Conservation (phyloP, 1,284 basidiomycete genomes). For the Ustilago sp. region DNA sequence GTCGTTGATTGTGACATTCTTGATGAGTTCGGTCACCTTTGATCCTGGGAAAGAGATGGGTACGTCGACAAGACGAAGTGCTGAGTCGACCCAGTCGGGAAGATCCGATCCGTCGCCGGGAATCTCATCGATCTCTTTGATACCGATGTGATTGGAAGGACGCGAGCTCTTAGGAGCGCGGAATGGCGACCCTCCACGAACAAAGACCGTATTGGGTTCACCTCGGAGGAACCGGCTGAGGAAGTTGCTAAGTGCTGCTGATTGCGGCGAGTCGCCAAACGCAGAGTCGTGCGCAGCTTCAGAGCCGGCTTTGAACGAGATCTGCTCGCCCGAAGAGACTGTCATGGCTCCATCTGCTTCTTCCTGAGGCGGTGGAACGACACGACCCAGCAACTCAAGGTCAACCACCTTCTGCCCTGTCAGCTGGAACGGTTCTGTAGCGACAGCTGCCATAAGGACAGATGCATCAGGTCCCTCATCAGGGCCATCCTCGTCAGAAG, state of each 20-base stretch:
- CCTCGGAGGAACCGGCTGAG: conserved; percentile 62
- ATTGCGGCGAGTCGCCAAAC: conserved; percentile 43
- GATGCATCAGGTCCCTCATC: conserved; percentile 28
- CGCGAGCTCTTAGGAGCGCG: conserved; percentile 19
- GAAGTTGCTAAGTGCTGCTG: conserved; percentile 60
- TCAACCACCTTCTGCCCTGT: conserved; percentile 54
- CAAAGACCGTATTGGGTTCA: conserved; percentile 60
- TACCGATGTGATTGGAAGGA: not conserved
- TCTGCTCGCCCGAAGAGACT: not conserved
- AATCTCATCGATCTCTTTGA: conserved; percentile 19
- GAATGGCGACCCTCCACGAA: conserved; percentile 63
- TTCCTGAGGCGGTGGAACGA: conserved; percentile 56
- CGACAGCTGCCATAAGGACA: conserved; percentile 60
- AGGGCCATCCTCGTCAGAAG: not conserved
- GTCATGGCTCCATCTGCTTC: not conserved
- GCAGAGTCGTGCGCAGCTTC: not conserved
- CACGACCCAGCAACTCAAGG: conserved; percentile 52
- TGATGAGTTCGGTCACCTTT: conserved; percentile 63
- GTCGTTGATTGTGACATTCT: conserved; percentile 64
- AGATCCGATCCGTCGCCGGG: conserved; percentile 56
- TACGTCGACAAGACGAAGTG: conserved; percentile 54
- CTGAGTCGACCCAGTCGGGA: conserved; percentile 60
- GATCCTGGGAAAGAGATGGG: conserved; percentile 64
- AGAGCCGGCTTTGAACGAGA: conserved; percentile 4
- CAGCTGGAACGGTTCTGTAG: conserved; percentile 59